Evolutionary conservation across 2,329 filamentous ascomycete species (phyloP).

Genomic region (Aspergillus brunneoviolaceus): DNA sequence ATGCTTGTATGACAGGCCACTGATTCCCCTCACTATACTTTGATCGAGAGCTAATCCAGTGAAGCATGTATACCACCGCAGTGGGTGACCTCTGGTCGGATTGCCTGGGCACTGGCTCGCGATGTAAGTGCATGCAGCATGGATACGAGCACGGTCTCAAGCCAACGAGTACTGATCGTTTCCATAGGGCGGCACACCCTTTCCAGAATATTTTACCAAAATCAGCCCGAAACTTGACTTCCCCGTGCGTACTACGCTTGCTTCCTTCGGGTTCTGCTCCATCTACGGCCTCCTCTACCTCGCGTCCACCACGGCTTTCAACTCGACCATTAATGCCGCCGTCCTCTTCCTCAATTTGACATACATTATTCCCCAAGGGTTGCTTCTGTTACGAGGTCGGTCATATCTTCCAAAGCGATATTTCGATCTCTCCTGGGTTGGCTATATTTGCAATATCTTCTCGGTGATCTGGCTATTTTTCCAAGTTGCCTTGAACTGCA

Average conservation of each 20-base stretch:
- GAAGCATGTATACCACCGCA: slow-evolving; percentile 13
- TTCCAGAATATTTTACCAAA: slow-evolving; percentile 16
- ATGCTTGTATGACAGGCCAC: not conserved
- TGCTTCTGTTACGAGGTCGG: slow-evolving; percentile 41
- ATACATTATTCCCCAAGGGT: slow-evolving; percentile 46
- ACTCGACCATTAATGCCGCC: slow-evolving; percentile 39
- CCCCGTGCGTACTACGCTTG: slow-evolving; percentile 24
- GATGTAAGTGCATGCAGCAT: slow-evolving; percentile 2
- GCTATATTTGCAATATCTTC: slow-evolving; percentile 5
- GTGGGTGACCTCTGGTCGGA: slow-evolving; percentile 15
- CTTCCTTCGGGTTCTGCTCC: slow-evolving; percentile 32
- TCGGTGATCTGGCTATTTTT: slow-evolving; percentile 9
- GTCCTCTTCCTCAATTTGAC: slow-evolving; percentile 37
- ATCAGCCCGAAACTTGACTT: slow-evolving; percentile 8
- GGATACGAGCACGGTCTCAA: not conserved
- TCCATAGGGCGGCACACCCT: slow-evolving; percentile 11
- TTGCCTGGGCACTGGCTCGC: slow-evolving; percentile 17
- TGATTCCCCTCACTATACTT: not conserved
- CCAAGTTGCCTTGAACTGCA: not conserved
- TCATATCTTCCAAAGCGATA: slow-evolving; percentile 20
- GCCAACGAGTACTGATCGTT: not conserved
- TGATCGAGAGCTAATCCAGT: not conserved
- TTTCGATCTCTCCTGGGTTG: slow-evolving; percentile 14
- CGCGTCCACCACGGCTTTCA: slow-evolving; percentile 38
- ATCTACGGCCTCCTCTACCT: slow-evolving; percentile 36